Evolutionary conservation across 2,329 filamentous ascomycete species (phyloP).

Genomic region (Lasiodiplodia sp.): DNA sequence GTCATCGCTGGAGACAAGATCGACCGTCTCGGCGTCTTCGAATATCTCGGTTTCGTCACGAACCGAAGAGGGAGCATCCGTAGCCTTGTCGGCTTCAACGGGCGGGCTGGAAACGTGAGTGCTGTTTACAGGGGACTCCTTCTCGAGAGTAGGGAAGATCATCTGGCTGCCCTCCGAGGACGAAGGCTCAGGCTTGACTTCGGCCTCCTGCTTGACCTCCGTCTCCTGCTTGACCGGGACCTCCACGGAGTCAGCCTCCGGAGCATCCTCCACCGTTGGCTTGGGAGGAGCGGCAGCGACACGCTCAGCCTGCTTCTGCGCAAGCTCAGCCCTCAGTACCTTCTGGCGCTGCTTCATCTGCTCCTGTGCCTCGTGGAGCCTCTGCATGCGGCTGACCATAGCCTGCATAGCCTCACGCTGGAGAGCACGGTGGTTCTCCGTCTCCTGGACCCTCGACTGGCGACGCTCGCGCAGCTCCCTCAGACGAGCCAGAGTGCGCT

Average conservation of each 20-base stretch:
- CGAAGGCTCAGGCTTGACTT: conserved; percentile 31
- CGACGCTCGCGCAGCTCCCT: conserved; percentile 27
- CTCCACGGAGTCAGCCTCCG: conserved; percentile 20
- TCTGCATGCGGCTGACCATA: conserved; percentile 35
- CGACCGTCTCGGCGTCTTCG: conserved; percentile 66
- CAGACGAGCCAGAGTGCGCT: conserved; percentile 26
- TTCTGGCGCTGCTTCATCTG: conserved; percentile 31
- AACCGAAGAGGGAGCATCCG: conserved; percentile 47
- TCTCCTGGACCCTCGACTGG: conserved; percentile 29
- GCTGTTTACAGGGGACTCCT: conserved; percentile 85
- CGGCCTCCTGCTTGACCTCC: conserved; percentile 10
- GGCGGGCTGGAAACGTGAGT: conserved; percentile 58
- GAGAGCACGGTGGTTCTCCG: conserved; percentile 28
- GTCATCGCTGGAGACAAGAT: conserved; percentile 62
- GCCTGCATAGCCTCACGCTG: conserved; percentile 39
- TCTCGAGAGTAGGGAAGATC: conserved; percentile 97
- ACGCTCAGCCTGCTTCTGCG: conserved; percentile 23
- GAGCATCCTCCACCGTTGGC: conserved; percentile 29
- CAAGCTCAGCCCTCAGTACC: conserved; percentile 13
- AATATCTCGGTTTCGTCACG: conserved; percentile 62
- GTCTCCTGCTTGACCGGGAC: conserved; percentile 8
- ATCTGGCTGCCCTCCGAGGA: conserved; percentile 67
- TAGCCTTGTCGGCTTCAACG: conserved; percentile 39
- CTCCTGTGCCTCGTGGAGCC: conserved; percentile 38
- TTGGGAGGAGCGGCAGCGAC: conserved; percentile 10